Percentiles rank a stretch among this genome's conserved stretches.
Conservation (phyloP, 2,329 filamentous ascomycete genomes). For the Onygenales sp. region DNA sequence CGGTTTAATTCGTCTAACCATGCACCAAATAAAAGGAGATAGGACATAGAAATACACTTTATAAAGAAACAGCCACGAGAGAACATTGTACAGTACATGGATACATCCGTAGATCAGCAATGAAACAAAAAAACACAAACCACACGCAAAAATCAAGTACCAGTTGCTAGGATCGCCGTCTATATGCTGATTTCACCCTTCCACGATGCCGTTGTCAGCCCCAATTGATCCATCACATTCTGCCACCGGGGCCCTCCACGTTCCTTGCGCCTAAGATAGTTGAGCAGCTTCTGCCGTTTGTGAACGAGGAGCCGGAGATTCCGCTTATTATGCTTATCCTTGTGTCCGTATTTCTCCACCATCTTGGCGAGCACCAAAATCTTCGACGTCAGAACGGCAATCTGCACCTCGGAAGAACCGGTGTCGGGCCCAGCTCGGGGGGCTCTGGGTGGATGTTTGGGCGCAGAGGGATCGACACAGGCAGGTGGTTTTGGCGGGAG, state of each 20-base stretch:
- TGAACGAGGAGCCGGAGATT: slow-evolving; percentile 81
- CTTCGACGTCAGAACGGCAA: slow-evolving; percentile 88
- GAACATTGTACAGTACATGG: background rate
- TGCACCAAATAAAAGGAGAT: too few relatives aligned
- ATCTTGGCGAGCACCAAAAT: slow-evolving; percentile 72
- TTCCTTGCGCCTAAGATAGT: slow-evolving; percentile 82
- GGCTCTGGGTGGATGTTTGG: slow-evolving; percentile 20
- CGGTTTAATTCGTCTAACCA: too few relatives aligned
- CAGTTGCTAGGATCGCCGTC: too few relatives aligned
- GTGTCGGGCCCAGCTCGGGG: slow-evolving; percentile 82
- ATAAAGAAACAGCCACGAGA: background rate
- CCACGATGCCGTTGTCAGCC: slow-evolving; percentile 80
- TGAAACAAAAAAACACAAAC: background rate
- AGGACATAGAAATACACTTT: too few relatives aligned
- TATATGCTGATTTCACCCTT: slow-evolving; percentile 77
- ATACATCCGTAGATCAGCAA: background rate
- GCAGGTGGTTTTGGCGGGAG: slow-evolving; percentile 52
- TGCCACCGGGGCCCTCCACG: slow-evolving; percentile 84
- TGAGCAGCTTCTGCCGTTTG: slow-evolving; percentile 75
- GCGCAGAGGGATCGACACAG: slow-evolving; percentile 33
- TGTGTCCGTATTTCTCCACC: slow-evolving; percentile 60
- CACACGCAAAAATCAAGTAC: slow-evolving; percentile 17
- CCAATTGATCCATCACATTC: slow-evolving; percentile 72
- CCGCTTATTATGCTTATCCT: slow-evolving; percentile 90
- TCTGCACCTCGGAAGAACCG: slow-evolving; percentile 94